A percentile compares a stretch with the other conserved stretches of the same genome.
Evolutionary conservation across 2,329 filamentous ascomycete species (phyloP).

Genomic region (Cryphonectria parasitica): DNA sequence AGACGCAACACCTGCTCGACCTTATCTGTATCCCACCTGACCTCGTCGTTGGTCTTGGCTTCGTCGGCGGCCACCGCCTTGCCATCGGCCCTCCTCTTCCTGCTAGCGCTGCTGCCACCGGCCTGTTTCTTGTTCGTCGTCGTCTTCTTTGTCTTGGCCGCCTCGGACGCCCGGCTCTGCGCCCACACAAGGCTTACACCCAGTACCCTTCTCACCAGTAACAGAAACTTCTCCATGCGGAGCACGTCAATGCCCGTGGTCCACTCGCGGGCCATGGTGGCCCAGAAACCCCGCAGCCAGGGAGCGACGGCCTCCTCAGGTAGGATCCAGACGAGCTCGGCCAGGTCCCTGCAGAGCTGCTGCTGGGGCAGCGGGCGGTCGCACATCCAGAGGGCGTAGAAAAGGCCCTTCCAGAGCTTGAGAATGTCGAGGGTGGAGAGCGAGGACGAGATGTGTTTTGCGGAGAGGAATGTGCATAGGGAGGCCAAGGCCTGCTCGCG

Average conservation of each 20-base stretch:
- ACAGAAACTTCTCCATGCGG: slow-evolving; percentile 90
- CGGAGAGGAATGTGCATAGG: slow-evolving; percentile 76
- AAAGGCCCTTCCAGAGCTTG: slow-evolving; percentile 94
- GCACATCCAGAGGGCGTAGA: slow-evolving; percentile 93
- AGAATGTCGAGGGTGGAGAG: slow-evolving; percentile 73
- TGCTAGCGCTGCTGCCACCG: neutral
- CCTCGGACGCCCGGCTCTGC: slow-evolving; percentile 34
- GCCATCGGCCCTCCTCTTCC: slow-evolving; percentile 12
- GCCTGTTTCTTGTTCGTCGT: slow-evolving; percentile 38
- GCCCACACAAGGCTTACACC: slow-evolving; percentile 67
- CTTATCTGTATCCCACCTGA: slow-evolving; percentile 32
- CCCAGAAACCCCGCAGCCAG: slow-evolving; percentile 71
- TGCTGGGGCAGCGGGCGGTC: slow-evolving; percentile 89
- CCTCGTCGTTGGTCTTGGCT: neutral
- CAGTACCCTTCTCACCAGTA: slow-evolving; percentile 79
- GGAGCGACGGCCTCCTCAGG: slow-evolving; percentile 47
- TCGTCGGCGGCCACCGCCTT: slow-evolving; percentile 8
- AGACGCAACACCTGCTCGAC: slow-evolving; percentile 45
- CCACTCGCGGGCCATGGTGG: slow-evolving; percentile 71
- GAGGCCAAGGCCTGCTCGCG: slow-evolving; percentile 78
- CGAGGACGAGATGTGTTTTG: slow-evolving; percentile 51
- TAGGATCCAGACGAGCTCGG: slow-evolving; percentile 67
- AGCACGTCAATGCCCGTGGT: slow-evolving; percentile 68
- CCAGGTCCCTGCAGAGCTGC: slow-evolving; percentile 77
- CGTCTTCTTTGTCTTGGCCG: slow-evolving; percentile 31